Evolutionary conservation across 1,284 basidiomycete species (phyloP).

Genomic region (Xanthoconium separans): DNA sequence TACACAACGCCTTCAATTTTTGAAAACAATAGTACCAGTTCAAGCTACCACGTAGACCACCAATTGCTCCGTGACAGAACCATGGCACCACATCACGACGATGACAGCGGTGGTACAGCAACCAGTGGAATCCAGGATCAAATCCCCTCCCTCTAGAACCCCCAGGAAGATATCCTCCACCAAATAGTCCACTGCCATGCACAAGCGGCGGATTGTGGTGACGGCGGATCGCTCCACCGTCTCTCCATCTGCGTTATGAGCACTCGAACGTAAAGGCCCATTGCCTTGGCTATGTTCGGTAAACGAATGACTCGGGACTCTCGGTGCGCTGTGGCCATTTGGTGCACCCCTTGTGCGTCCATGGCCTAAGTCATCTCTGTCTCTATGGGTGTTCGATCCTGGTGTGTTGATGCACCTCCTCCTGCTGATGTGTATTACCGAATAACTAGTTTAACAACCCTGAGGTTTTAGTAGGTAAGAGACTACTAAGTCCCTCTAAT

Average conservation of each 20-base stretch:
- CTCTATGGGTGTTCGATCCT: neutral
- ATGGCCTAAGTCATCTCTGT: neutral
- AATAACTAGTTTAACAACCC: too few species aligned
- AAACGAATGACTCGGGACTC: neutral
- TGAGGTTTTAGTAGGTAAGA: too few species aligned
- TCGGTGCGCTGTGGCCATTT: slow-evolving; percentile 8
- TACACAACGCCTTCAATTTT: too few species aligned
- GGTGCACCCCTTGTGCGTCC: slow-evolving; percentile 6
- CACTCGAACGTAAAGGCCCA: neutral
- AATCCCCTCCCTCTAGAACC: slow-evolving; percentile 36
- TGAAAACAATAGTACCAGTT: too few species aligned
- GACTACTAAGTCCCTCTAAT: too few species aligned
- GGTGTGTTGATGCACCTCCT: neutral
- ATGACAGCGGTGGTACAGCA: slow-evolving; percentile 2
- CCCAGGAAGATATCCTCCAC: slow-evolving; percentile 8
- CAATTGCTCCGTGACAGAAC: too few species aligned
- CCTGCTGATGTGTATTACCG: slow-evolving; percentile 9
- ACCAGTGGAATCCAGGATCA: slow-evolving; percentile 33
- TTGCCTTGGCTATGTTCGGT: neutral
- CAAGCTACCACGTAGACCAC: too few species aligned
- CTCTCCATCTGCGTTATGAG: slow-evolving; percentile 7
- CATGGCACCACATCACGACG: slow-evolving; percentile 4
- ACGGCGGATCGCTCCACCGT: neutral
- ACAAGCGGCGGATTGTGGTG: neutral
- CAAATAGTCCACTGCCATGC: slow-evolving; percentile 10